Percentiles rank a stretch among this genome's conserved stretches.
Evolutionary conservation across 345 rosid genomes (phyloP).

Genomic region (Sonneratia caseolaris): DNA sequence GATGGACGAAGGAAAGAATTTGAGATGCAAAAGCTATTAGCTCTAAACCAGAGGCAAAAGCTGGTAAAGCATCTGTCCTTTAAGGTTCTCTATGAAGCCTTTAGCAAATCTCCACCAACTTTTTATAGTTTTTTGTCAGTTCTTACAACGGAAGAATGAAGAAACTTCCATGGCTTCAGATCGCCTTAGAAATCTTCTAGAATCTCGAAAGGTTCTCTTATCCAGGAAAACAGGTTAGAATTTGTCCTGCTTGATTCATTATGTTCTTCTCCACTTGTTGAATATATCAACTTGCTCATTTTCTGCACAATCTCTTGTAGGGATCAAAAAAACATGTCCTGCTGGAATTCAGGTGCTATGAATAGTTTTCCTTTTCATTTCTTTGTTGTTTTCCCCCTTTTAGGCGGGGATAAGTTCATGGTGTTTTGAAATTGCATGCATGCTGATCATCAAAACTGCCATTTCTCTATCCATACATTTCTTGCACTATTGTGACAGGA

Average conservation of each 20-base stretch:
- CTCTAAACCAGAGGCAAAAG: constrained; percentile 58
- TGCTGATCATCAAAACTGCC: not conserved
- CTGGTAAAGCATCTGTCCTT: constrained; percentile 31
- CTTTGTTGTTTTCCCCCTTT: not conserved
- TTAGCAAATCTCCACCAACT: constrained; percentile 1
- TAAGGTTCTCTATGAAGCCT: constrained; percentile 1
- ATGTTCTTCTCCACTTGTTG: constrained; percentile 3
- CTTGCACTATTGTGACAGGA: not conserved
- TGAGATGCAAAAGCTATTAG: constrained; percentile 49
- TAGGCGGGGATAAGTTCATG: not conserved
- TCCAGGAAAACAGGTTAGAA: constrained; percentile 29
- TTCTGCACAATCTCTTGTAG: constrained; percentile 27
- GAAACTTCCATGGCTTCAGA: constrained; percentile 51
- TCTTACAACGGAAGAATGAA: constrained; percentile 62
- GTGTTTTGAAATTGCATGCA: not conserved
- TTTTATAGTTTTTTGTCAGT: constrained; percentile 30
- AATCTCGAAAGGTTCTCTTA: constrained; percentile 36
- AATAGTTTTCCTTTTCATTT: constrained; percentile 1
- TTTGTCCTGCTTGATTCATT: not conserved
- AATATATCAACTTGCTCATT: constrained; percentile 6
- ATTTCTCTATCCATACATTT: not conserved
- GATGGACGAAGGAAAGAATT: constrained; percentile 54
- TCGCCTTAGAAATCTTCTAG: constrained; percentile 41
- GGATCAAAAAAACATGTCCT: constrained; percentile 28
- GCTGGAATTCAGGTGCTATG: constrained; percentile 37